Conservation (phyloP, 2,329 filamentous ascomycete genomes). For the Rutstroemia sp. region DNA sequence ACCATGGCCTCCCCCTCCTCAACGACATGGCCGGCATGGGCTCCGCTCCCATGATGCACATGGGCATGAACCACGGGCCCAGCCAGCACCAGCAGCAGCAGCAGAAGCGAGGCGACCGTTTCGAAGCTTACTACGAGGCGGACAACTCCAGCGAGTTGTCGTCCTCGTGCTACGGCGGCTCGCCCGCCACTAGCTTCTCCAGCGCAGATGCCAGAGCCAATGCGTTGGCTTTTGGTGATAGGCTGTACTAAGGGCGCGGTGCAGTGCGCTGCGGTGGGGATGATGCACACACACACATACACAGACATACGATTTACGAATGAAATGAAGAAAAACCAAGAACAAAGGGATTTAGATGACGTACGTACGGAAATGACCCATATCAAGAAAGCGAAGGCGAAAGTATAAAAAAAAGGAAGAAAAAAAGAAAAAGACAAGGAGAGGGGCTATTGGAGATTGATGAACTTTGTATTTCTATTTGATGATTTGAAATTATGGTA, state of each 20-base stretch:
- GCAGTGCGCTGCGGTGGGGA: neutral
- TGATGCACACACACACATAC: neutral
- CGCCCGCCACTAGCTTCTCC: neutral
- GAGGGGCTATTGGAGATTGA: no score
- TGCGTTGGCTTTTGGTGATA: constrained; percentile 36
- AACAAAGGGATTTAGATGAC: neutral
- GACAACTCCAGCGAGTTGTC: neutral
- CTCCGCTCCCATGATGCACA: no score
- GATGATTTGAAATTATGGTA: no score
- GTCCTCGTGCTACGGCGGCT: neutral
- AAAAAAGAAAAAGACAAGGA: no score
- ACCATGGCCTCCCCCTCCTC: no score
- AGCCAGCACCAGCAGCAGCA: no score
- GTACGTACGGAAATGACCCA: no score
- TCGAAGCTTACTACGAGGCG: constrained; percentile 2
- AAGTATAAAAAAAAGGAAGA: no score
- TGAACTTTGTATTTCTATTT: no score
- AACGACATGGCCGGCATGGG: no score
- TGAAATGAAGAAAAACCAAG: neutral
- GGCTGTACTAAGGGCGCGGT: constrained; percentile 35
- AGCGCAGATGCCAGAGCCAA: neutral
- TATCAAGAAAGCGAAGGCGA: no score
- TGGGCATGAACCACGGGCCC: no score
- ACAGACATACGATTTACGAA: neutral
- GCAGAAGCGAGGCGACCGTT: neutral